Percentiles rank a stretch among this genome's conserved stretches.
phyloP scores from a whole-genome alignment of 2,329 filamentous ascomycete genomes.

The Diplodia scrobiculata region DNA sequence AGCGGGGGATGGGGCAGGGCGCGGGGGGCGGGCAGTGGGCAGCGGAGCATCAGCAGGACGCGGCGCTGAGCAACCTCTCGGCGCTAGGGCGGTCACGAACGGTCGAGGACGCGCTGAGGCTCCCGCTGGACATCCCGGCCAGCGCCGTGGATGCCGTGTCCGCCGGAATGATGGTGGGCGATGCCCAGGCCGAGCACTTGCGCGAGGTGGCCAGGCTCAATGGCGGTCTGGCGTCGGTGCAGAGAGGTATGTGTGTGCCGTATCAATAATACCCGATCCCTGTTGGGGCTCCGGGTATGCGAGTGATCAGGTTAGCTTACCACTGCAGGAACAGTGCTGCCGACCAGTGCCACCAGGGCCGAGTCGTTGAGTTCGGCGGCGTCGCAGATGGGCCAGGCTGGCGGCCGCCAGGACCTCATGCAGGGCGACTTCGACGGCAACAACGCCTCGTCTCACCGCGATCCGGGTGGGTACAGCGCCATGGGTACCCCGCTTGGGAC shows the following conservation, averaged over 20 bases:
- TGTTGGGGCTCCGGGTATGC: too few species aligned
- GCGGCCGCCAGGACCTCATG: not conserved
- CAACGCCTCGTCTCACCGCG: not conserved
- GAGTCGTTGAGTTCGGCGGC: not conserved
- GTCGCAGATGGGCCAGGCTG: not conserved
- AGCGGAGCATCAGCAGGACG: not conserved
- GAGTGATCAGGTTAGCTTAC: too few species aligned
- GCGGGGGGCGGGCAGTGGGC: too few species aligned
- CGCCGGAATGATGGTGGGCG: not conserved
- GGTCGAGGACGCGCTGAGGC: slow-evolving; percentile 9
- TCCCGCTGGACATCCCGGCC: not conserved
- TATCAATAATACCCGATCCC: too few species aligned
- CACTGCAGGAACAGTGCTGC: not conserved
- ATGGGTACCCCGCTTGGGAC: not conserved
- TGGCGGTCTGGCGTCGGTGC: not conserved
- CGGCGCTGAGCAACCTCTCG: not conserved
- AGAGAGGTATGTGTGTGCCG: not conserved
- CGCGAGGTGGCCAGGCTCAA: not conserved
- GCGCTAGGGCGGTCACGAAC: not conserved
- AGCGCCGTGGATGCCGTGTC: not conserved
- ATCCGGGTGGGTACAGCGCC: not conserved
- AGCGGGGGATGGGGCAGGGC: too few species aligned
- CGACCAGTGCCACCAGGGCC: not conserved
- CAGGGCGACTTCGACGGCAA: not conserved
- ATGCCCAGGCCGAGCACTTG: not conserved